Conservation (phyloP, 768 basidiomycete genomes). For the Suillus sp. region DNA sequence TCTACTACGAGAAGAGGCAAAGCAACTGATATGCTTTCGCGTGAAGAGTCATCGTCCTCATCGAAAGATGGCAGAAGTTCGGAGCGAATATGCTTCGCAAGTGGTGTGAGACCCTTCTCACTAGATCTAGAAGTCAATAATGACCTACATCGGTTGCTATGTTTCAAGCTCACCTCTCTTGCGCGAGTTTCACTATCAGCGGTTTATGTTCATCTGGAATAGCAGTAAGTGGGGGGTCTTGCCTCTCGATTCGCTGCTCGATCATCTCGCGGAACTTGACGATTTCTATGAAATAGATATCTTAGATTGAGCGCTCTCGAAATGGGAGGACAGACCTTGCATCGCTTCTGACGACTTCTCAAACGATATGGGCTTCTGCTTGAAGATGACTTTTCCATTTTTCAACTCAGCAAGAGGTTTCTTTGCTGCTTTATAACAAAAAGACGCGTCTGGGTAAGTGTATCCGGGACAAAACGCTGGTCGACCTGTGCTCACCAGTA, state of each 20-base stretch:
- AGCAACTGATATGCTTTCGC: conserved; percentile 37
- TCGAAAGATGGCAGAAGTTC: conserved; percentile 66
- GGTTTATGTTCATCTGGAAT: conserved; percentile 74
- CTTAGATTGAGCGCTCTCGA: neutral
- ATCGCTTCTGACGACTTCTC: conserved; percentile 83
- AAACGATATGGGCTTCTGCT: conserved; percentile 71
- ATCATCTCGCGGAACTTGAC: conserved; percentile 78
- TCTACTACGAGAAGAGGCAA: conserved; percentile 58
- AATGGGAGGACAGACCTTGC: conserved; percentile 54
- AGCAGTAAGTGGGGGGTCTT: conserved; percentile 50
- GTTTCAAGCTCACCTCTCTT: conserved; percentile 68
- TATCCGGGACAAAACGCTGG: neutral
- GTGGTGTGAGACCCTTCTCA: conserved; percentile 64
- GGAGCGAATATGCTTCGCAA: conserved; percentile 71
- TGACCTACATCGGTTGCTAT: neutral
- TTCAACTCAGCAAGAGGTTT: conserved; percentile 60
- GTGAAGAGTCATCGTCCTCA: conserved; percentile 47
- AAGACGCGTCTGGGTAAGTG: conserved; percentile 30
- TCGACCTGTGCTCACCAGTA: conserved; percentile 21
- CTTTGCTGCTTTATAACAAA: conserved; percentile 39
- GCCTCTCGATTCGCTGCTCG: conserved; percentile 49
- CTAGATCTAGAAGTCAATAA: conserved; percentile 39
- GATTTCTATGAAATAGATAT: conserved; percentile 44
- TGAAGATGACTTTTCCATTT: conserved; percentile 76
- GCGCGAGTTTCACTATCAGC: conserved; percentile 78